phyloP scores from a whole-genome alignment of 139 green algal genomes.

The Haematococcus lacustris region DNA sequence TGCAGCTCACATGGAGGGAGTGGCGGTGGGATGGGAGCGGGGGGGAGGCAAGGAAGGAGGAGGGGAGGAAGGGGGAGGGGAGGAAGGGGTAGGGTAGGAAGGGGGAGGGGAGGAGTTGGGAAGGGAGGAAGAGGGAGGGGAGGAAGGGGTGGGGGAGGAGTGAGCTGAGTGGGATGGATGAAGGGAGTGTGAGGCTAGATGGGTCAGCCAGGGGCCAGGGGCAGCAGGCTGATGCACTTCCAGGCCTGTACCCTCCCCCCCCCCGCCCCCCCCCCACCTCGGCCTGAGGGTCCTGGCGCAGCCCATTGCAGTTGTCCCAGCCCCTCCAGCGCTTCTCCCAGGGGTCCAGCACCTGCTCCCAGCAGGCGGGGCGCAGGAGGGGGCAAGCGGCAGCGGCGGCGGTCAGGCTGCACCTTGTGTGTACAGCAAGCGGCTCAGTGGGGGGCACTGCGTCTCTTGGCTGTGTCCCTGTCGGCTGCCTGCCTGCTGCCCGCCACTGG shows the following conservation, averaged over 20 bases:
- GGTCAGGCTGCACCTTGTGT: too few relatives aligned
- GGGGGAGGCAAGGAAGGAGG: not conserved
- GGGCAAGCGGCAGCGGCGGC: too few relatives aligned
- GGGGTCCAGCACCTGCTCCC: too few relatives aligned
- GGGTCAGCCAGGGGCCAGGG: not conserved
- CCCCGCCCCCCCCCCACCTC: conserved; percentile 20
- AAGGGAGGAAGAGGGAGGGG: not conserved
- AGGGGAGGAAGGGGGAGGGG: not conserved
- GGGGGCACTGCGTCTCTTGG: too few relatives aligned
- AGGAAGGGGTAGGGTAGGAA: not conserved
- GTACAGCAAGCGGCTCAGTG: too few relatives aligned
- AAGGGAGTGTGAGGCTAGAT: not conserved
- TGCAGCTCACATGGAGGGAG: too few relatives aligned
- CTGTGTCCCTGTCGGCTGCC: too few relatives aligned
- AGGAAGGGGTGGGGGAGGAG: not conserved
- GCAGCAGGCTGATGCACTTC: not conserved
- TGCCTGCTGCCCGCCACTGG: too few relatives aligned
- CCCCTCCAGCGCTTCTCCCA: conserved; percentile 33
- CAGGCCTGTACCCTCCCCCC: not conserved
- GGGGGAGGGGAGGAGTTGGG: not conserved
- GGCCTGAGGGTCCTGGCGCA: conserved; percentile 49
- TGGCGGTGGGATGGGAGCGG: too few relatives aligned
- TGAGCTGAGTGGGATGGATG: not conserved
- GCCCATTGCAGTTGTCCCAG: conserved; percentile 47
- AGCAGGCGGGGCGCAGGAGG: too few relatives aligned